Evolutionary conservation across 2,329 filamentous ascomycete genomes (phyloP).

Genomic region (Botryotinia calthae): DNA sequence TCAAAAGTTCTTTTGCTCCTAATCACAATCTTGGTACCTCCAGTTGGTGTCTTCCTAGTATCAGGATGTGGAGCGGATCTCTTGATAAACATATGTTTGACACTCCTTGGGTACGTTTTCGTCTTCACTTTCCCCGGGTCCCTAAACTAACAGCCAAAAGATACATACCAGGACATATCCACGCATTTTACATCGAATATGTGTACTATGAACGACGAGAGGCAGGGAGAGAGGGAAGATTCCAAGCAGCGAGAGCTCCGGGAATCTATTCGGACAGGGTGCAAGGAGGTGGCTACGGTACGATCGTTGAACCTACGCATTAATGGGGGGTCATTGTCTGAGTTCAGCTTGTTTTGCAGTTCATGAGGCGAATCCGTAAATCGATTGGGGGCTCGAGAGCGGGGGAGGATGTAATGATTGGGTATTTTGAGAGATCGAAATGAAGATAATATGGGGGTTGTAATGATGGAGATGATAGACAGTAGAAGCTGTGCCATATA

Average conservation of each 20-base stretch:
- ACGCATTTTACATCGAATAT: conserved; percentile 56
- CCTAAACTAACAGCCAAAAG: conserved; percentile 45
- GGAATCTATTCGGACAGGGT: conserved; percentile 71
- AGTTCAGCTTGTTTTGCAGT: conserved; percentile 16
- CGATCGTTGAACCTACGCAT: conserved; percentile 34
- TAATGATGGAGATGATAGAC: neutral
- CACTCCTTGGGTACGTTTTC: conserved; percentile 40
- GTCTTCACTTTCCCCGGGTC: neutral
- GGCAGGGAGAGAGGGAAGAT: conserved; percentile 56
- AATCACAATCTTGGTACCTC: conserved; percentile 37
- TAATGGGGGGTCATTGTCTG: conserved; percentile 11
- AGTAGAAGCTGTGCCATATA: neutral
- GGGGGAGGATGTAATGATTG: neutral
- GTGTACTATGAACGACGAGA: conserved; percentile 76
- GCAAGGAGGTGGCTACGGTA: conserved; percentile 67
- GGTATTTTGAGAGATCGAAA: neutral
- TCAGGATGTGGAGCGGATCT: conserved; percentile 44
- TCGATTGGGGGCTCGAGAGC: neutral
- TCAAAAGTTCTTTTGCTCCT: neutral
- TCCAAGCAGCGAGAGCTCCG: conserved; percentile 55
- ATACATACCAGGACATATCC: conserved; percentile 39
- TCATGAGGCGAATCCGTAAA: conserved; percentile 6
- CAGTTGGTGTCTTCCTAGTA: conserved; percentile 43
- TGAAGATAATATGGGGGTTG: neutral
- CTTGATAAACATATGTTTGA: conserved; percentile 44